These are phyloP conservation scores for Trichoderma virens DNA, from an alignment of 495 filamentous ascomycete species.

Conservation along the genomic window DNA sequence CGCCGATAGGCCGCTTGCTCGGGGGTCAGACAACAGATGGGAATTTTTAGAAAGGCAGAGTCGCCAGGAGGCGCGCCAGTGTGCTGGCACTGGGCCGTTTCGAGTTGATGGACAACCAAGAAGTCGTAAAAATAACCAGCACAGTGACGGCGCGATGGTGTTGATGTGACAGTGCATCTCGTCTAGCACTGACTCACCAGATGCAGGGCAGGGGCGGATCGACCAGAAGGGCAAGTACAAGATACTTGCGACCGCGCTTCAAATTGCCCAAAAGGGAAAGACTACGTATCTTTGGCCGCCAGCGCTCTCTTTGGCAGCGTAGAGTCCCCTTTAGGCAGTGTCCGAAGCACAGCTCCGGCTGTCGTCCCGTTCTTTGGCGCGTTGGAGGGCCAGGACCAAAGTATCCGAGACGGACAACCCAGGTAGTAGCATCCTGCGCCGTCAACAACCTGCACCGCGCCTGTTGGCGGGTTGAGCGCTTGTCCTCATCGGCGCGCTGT, in stretches of 20 bases:
- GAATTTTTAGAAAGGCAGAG: conserved; percentile 1
- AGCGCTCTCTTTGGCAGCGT: not conserved
- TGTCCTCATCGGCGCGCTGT: not conserved
- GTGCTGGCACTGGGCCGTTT: not conserved
- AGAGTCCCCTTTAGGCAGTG: not conserved
- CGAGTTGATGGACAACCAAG: not conserved
- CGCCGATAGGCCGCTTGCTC: not conserved
- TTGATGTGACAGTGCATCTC: not conserved
- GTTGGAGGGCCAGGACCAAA: not conserved
- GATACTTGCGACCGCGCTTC: not conserved
- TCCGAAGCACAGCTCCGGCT: not conserved
- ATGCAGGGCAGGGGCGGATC: not conserved
- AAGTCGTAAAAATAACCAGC: too few relatives aligned
- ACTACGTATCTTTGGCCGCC: not conserved
- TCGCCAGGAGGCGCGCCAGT: not conserved
- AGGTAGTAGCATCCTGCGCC: not conserved
- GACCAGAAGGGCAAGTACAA: not conserved
- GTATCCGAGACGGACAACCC: not conserved
- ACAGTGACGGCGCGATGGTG: too few relatives aligned
- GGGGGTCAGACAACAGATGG: not conserved
- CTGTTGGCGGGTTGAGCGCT: conserved; percentile 1
- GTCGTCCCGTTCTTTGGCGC: not conserved
- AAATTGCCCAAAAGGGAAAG: not conserved
- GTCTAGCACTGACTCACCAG: not conserved
- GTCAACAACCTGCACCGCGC: not conserved